These are phyloP conservation scores for Phlegmacium glaucopus DNA, from an alignment of 768 basidiomycete species.

Conservation along the genomic window DNA sequence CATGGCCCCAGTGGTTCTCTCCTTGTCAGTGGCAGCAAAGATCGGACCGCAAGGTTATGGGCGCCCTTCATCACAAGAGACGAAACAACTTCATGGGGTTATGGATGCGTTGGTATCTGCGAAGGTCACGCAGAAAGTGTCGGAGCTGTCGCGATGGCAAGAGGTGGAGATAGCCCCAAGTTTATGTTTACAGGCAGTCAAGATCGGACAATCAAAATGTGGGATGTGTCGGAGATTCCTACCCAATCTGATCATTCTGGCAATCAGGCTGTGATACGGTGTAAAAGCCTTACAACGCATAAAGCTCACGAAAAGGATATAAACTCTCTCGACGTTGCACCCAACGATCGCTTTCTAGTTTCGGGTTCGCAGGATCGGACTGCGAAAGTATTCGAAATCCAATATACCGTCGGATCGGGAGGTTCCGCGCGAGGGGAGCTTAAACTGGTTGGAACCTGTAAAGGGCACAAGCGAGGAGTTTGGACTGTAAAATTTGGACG, in stretches of 20 bases:
- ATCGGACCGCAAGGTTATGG: conserved; percentile 87
- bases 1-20: conserved; percentile 60
- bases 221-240: conserved; percentile 73
- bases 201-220: conserved; percentile 97
- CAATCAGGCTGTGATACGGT: conserved; percentile 38
- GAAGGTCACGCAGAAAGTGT: conserved; percentile 95
- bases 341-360: conserved; percentile 82
- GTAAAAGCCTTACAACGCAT: conserved; percentile 77
- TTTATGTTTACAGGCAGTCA: conserved; percentile 97
- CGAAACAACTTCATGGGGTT: conserved; percentile 39
- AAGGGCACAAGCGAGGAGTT: conserved; percentile 95
- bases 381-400: conserved; percentile 84
- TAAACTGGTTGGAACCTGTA: conserved; percentile 79
- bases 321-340: conserved; percentile 91
- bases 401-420: conserved; percentile 42
- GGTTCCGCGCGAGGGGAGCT: conserved; percentile 63
- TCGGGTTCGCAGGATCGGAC: conserved; percentile 97
- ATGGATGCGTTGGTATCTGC: conserved; percentile 80
- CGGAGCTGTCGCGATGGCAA: conserved; percentile 85
- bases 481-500: conserved; percentile 91
- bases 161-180: conserved; percentile 40
- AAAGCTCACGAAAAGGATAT: conserved; percentile 99
- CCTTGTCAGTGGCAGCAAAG: conserved; percentile 92
- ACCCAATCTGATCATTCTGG: conserved; percentile 18
- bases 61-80: conserved; percentile 29